A percentile compares a stretch with the other conserved stretches of the same genome.
phyloP scores from a whole-genome alignment of 305 asterid genomes.

The Fraxinus sp. region DNA sequence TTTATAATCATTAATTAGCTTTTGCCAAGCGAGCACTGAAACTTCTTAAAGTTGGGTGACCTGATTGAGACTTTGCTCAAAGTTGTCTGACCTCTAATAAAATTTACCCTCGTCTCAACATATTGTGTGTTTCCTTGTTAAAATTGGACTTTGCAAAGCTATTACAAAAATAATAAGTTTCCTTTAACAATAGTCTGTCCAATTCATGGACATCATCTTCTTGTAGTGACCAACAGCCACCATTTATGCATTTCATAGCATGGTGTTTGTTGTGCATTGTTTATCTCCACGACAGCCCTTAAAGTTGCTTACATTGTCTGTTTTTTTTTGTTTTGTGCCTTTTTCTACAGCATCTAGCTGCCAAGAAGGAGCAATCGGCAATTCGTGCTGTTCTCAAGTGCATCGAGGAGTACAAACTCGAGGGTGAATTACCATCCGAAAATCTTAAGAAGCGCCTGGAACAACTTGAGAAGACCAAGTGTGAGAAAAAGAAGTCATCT shows the following conservation, averaged over 20 bases:
- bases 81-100: not conserved
- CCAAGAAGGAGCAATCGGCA: slow-evolving; percentile 95
- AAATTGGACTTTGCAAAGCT: not conserved
- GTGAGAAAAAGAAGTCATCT: slow-evolving; percentile 78
- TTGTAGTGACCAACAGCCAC: not conserved
- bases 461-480: slow-evolving; percentile 73
- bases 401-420: slow-evolving; percentile 94
- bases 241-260: not conserved
- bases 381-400: slow-evolving; percentile 89
- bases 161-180: not conserved
- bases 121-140: not conserved
- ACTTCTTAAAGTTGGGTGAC: not conserved
- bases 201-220: not conserved
- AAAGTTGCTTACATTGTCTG: not conserved
- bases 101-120: not conserved
- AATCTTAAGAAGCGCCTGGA: slow-evolving; percentile 86
- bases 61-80: not conserved
- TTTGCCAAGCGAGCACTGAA: not conserved
- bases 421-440: slow-evolving; percentile 75
- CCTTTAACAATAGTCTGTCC: not conserved
- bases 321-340: not conserved
- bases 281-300: not conserved
- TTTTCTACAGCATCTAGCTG: slow-evolving; percentile 71
- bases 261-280: not conserved
- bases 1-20: too few species aligned